Evolutionary conservation across 495 filamentous ascomycete genomes (phyloP).

Genomic region (Jackrogersella multiformis): DNA sequence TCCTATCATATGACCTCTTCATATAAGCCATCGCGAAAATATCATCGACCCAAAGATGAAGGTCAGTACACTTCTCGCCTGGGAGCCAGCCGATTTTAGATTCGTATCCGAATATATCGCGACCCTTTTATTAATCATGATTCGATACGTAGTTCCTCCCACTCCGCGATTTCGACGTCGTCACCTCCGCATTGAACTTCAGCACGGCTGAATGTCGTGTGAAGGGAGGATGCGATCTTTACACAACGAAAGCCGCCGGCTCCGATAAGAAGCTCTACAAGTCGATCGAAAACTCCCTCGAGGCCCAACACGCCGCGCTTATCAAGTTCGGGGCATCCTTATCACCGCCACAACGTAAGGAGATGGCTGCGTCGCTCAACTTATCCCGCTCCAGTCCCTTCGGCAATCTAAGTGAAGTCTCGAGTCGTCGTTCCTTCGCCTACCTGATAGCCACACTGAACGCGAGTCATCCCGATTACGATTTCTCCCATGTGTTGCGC

Average conservation of each 20-base stretch:
- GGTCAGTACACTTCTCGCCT: slow-evolving; percentile 35
- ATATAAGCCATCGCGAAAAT: slow-evolving; percentile 16
- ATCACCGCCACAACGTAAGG: slow-evolving; percentile 74
- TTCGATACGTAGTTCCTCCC: slow-evolving; percentile 77
- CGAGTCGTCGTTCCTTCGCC: slow-evolving; percentile 89
- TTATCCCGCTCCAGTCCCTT: slow-evolving; percentile 88
- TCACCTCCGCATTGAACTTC: slow-evolving; percentile 92
- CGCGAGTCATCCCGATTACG: slow-evolving; percentile 95
- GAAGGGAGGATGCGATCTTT: slow-evolving; percentile 91
- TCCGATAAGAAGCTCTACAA: slow-evolving; percentile 97
- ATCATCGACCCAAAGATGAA: slow-evolving; percentile 50
- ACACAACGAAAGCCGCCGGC: slow-evolving; percentile 94
- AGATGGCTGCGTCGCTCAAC: slow-evolving; percentile 70
- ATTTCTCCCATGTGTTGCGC: slow-evolving; percentile 89
- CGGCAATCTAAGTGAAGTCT: slow-evolving; percentile 83
- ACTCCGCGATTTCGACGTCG: slow-evolving; percentile 84
- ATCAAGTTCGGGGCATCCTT: slow-evolving; percentile 82
- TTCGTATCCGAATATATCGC: not conserved
- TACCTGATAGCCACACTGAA: slow-evolving; percentile 98
- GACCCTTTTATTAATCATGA: slow-evolving; percentile 10
- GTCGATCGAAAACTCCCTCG: slow-evolving; percentile 86
- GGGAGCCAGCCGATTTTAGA: not conserved
- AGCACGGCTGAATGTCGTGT: slow-evolving; percentile 90
- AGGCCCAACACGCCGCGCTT: slow-evolving; percentile 87
- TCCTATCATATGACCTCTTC: slow-evolving; percentile 25